Evolutionary conservation across 176 grass and related monocot species (phyloP).

Genomic region (Avena atlantica): DNA sequence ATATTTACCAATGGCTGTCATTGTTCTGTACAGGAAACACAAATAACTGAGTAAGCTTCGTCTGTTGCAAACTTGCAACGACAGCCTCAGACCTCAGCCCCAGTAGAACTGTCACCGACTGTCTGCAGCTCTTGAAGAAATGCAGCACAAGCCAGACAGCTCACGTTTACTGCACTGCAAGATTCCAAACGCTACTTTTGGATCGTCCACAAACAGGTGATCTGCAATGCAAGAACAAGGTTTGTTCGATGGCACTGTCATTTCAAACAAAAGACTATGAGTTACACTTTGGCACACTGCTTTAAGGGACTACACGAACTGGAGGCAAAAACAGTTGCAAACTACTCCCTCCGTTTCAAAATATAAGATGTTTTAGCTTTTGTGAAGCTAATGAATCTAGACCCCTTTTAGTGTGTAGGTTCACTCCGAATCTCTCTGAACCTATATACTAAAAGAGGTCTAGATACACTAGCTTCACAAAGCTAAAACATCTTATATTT

Average conservation of each 20-base stretch:
- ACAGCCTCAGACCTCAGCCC: constrained; percentile 46
- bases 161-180: constrained; percentile 32
- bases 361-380: no score
- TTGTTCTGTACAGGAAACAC: constrained; percentile 50
- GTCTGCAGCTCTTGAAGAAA: constrained; percentile 45
- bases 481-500: no score
- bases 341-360: background rate
- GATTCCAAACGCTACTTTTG: constrained; percentile 47
- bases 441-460: no score
- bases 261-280: constrained; percentile 9
- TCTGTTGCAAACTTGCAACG: constrained; percentile 48
- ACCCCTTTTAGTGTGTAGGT: no score
- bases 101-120: constrained; percentile 38
- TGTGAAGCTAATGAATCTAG: no score
- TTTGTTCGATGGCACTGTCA: constrained; percentile 34
- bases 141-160: constrained; percentile 38
- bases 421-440: no score
- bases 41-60: constrained; percentile 31
- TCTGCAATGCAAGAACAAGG: constrained; percentile 13
- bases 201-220: constrained; percentile 24
- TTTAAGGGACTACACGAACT: constrained; percentile 24
- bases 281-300: background rate
- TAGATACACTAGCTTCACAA: no score
- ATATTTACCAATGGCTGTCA: constrained; percentile 54
- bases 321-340: constrained; percentile 5